Conservation (phyloP, 2,329 filamentous ascomycete genomes). For the Niveomyces coronatus region DNA sequence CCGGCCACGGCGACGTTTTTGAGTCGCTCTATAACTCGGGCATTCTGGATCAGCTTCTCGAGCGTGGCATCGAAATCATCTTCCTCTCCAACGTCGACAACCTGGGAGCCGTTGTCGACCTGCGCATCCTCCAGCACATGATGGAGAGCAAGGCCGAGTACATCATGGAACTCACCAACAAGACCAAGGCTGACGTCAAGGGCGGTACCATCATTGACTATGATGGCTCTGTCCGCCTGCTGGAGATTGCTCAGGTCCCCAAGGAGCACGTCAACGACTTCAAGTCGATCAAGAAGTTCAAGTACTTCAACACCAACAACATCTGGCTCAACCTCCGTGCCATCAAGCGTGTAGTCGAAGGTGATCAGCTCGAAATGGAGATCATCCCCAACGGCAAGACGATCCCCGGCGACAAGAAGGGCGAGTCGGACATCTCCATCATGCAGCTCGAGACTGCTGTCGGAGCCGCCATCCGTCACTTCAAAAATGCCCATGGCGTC, state of each 20-base stretch:
- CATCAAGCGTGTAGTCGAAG: constrained; percentile 97
- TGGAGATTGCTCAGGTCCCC: constrained; percentile 97
- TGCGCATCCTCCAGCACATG: constrained; percentile 99
- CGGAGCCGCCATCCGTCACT: constrained; percentile 96
- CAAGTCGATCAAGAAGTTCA: constrained; percentile 99
- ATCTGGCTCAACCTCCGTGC: constrained; percentile 98
- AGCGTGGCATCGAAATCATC: constrained; percentile 91
- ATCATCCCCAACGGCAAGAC: constrained; percentile 99
- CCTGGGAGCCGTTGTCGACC: constrained; percentile 91
- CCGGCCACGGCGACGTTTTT: constrained; percentile 98
- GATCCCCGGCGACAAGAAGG: constrained; percentile 98
- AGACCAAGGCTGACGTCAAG: constrained; percentile 99
- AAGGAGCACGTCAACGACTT: constrained; percentile 99
- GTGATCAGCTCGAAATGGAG: constrained; percentile 97
- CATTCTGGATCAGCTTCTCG: constrained; percentile 90
- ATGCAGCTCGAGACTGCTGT: constrained; percentile 98
- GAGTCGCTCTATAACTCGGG: constrained; percentile 99
- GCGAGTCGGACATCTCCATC: constrained; percentile 94
- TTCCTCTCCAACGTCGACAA: constrained; percentile 99
- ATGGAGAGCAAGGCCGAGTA: constrained; percentile 94
- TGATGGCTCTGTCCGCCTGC: constrained; percentile 88
- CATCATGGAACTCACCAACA: constrained; percentile 99
- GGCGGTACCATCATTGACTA: constrained; percentile 99
- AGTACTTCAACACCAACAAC: constrained; percentile 99
- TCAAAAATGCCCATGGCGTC: constrained; percentile 96